Base-by-base conservation (phyloP, 2,329 filamentous ascomycete species). In the Diplodia sapinea region DNA sequence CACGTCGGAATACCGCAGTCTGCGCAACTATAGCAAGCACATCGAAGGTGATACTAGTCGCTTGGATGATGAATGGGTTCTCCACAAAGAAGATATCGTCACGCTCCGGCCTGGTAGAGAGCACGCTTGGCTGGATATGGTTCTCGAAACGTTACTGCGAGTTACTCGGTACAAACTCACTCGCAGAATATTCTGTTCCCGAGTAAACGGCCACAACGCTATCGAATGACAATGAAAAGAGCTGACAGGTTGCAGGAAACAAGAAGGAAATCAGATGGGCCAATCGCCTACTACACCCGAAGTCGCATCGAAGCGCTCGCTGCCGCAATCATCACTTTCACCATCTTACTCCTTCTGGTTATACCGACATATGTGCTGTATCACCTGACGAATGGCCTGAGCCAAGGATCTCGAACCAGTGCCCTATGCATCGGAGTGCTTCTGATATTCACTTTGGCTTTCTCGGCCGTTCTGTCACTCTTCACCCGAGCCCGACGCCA, bases 1-100 rank as follows among this genome's bases (percentile, higher is more conserved):
- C 12, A 23, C 29, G 3, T 36, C 29, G 1, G 59, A 52, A 4
- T 52, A 64, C 6, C 4, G 3, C 0, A 64, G 47, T 1, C 17
- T 63, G 17, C 17, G 59, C 3, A 23, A 23, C 23, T 23, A 23
- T 23, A 23, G 23, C 23, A 23, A 23, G 23, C 23, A 23, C 23
- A 23, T 23, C 23, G 23, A 1, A 23, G 23, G 23, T 23, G 23
- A 23, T 23, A 23, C 23, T 23, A 23, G 23, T 23, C 23, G 23
- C 23, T 23, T 23, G 23, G 23, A 23, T 23, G 23, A 61, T 26
- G 76, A 80, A 17, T 82, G 77, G 68, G 76, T 81, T 13, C 70
- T 74, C 9, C 70, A 74, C 2, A 79, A 78, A 69, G 79, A 81
- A 61, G 81, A 82, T 66, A 65, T 82, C 0, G 73, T 82, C 11